Base-by-base conservation (phyloP, 495 filamentous ascomycete genomes). In the Pseudoneurospora amorphoporcata region DNA sequence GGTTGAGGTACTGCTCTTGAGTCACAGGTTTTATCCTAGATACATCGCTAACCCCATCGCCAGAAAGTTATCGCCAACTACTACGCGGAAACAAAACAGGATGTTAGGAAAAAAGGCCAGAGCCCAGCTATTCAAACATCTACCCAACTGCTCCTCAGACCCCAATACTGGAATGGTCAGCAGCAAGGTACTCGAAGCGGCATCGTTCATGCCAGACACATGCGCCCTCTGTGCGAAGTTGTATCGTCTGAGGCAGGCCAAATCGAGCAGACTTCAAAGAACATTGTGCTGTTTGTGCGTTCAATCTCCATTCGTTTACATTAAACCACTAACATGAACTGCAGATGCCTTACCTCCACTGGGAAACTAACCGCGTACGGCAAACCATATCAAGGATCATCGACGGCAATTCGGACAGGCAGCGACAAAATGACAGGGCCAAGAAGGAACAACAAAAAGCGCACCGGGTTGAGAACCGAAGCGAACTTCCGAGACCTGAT, bases 321-420 rank as follows among this genome's bases (percentile, higher is more conserved):
- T 43, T 3, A 7, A 23, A 61, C 74, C 4, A 38, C 9, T 16
- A 72, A 58, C 39, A 37, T n/a, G 8, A 68, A 23, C 73, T 38
- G 6, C 39, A 84, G 82, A 91, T 91, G 89, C 90, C 89, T 1
- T 92, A 90, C 73, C 79, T 92, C 3, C 89, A 91, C 76, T 92
- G 90, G 77, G 90, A 92, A 39, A 90, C 88, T 38, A 82, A 80
- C 68, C 75, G 81, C 23, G 85, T 81, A 69, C 76, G 81, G 73
- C 83, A 71, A 69, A 74, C 73, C 58, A 74, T 73, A 10, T 69
- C 78, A 39, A 74, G 76, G 17, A 75, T 23, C 45, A 72, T 74
- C 45, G 72, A 41, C 14, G 69, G 29, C 7, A 76, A 73, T 58
- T 69, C 47, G 0, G 68, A 70, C 7, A 69, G 74, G 3, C 42